phyloP scores from a whole-genome alignment of 176 grass and related monocot genomes.

The Triticum monococcum region DNA sequence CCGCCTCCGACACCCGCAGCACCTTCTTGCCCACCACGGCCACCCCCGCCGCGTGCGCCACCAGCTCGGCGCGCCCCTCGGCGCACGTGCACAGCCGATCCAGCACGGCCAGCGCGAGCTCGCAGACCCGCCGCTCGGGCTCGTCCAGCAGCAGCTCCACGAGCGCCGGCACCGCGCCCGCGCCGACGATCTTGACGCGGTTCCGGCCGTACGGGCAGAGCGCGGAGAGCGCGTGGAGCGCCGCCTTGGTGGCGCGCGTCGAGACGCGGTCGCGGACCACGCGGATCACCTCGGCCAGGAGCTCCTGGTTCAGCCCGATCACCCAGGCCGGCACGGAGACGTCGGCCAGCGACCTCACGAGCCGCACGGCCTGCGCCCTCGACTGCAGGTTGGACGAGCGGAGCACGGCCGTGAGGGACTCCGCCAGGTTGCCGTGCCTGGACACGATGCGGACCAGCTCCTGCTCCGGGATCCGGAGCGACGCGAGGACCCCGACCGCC shows the following conservation, averaged over 20 bases:
- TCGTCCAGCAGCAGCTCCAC: slow-evolving; percentile 71
- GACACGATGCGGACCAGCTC: slow-evolving; percentile 40
- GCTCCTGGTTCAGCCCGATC: slow-evolving; percentile 36
- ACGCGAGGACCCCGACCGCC: slow-evolving; percentile 59
- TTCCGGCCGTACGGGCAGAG: slow-evolving; percentile 59
- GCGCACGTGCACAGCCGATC: slow-evolving; percentile 83
- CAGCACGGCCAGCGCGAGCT: slow-evolving; percentile 58
- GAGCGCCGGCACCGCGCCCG: slow-evolving; percentile 49
- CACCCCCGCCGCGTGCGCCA: slow-evolving; percentile 62
- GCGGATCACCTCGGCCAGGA: slow-evolving; percentile 62
- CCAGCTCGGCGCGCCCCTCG: slow-evolving; percentile 78
- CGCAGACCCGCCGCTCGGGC: slow-evolving; percentile 59
- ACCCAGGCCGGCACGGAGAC: slow-evolving; percentile 42
- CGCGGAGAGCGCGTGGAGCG: slow-evolving; percentile 50
- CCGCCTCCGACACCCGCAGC: slow-evolving; percentile 56
- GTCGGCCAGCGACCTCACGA: slow-evolving; percentile 53
- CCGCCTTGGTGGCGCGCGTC: slow-evolving; percentile 49
- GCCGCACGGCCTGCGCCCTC: slow-evolving; percentile 44
- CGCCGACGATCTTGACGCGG: slow-evolving; percentile 61
- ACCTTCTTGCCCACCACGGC: slow-evolving; percentile 71
- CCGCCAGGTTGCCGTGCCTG: slow-evolving; percentile 41
- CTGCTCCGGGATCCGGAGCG: slow-evolving; percentile 62
- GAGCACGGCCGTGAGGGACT: slow-evolving; percentile 53
- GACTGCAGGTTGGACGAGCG: slow-evolving; percentile 53
- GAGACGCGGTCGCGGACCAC: slow-evolving; percentile 55